Evolutionary conservation across 805 yeast genomes (phyloP), one percentile per base, ranked within the genome.

Genomic region (Kregervanrija delftensis): DNA sequence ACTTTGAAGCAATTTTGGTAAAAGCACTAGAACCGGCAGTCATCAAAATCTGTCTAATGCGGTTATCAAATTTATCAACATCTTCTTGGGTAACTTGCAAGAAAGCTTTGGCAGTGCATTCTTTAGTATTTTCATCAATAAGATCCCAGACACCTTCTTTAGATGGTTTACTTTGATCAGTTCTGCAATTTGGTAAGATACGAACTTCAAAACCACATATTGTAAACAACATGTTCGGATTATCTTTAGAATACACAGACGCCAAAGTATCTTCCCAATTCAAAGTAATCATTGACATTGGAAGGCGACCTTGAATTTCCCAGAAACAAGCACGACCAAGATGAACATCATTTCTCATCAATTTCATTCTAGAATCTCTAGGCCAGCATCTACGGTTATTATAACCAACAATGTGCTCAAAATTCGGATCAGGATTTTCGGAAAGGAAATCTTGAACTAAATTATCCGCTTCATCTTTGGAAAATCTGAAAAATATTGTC

Each of bases 201-300:
- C 99, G 70, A 1, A 93, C 83, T 58, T 93, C 99, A 67, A 93
- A 93, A 0, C 99, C 99, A 64, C 93, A 83, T 90, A 93, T 86
- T 0, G 93, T 76, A 55, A 91, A 88, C 31, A 91, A 66, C 47
- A 93, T 60, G 53, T 91, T 95, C 8, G 96, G 91, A 57, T 93
- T 93, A 48, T 90, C 96, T 45, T 75, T 77, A 13, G 96, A 86
- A 62, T 91, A 93, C 1, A 93, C 96, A 0, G 96, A 87, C 0
- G 89, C 90, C 53, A 81, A 73, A 0, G 95, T 72, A 43, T 81
- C 83, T 33, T 77, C 83, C 96, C 97, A 91, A 39, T 74, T 76
- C 12, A 91, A 67, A 1, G 78, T 66, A 0, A 90, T 81, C 11
- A 93, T 56, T 0, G 95, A 80, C 4, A 73, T 62, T 0, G 99